Evolutionary conservation across 2,329 filamentous ascomycete species (phyloP), one percentile per base, ranked within the genome.

Genomic region (Phyllachora maydis): DNA sequence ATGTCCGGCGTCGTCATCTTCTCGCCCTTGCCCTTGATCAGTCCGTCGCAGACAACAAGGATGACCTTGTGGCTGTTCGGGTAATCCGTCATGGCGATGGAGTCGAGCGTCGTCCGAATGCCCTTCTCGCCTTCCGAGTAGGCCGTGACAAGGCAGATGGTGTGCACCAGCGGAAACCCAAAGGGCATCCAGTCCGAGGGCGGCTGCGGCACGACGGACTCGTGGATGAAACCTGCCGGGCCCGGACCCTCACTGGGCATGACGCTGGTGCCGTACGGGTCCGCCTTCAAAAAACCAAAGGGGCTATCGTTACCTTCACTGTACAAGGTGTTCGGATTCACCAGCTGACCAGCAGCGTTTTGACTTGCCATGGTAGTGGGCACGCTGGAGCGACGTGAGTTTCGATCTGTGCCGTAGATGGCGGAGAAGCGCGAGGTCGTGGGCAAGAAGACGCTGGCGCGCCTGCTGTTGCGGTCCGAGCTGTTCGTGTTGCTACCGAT

Each of bases 41-140:
- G 66, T 50, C 88, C 88, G 46, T 98, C 88, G 50, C 88, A 98
- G 37, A 98, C 78, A 38, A 93, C 78, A 29, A 98, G 62, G 36
- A 98, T 88, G 14, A 83, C 68, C 52, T 98, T 98, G 62, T 98
- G 90, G 46, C 85, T 95, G 60, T 98, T 98, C 23, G 88, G 88
- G 39, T 98, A 98, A 47, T 98, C 90, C 3, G 88, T 98, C 50
- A 79, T 91, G 23, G 85, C 88, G 42, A 98, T 75, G 1, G 88
- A 98, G 50, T 98, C 83, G 14, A 98, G 56, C 1, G 88, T 98
- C 1, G 83, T 92, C 22, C 88, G 75, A 26, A 98, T 65, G 40
- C 85, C 88, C 29, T 91, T 75, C 33, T 75, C 79, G 34, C 88
- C 88, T 54, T 98, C 88, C 0, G 88, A 98, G 46, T 98, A 98